These are phyloP conservation scores for Podospora bellae-mahoneyi DNA, from an alignment of 495 filamentous ascomycete genomes.

Conservation along the genomic window DNA sequence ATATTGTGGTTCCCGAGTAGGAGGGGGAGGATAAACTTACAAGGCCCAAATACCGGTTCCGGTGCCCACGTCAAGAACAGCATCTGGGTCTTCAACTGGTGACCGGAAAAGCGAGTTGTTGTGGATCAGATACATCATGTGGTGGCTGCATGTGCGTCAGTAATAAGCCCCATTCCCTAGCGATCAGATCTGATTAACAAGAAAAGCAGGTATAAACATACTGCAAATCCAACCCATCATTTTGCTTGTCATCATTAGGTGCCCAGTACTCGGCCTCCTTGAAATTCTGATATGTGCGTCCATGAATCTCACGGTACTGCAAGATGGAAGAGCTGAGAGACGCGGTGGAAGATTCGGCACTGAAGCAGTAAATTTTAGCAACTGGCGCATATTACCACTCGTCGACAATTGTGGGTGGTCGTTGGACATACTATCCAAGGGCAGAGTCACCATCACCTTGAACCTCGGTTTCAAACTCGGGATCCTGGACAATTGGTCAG, in stretches of 20 bases:
- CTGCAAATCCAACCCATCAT: neutral
- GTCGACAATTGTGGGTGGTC: neutral
- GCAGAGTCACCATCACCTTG: neutral
- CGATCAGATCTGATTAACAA: no score
- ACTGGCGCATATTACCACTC: neutral
- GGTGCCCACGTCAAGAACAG: slow-evolving; percentile 63
- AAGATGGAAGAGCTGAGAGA: neutral
- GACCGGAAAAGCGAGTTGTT: neutral
- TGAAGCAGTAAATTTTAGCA: neutral
- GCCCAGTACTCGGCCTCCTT: neutral
- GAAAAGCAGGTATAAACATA: neutral
- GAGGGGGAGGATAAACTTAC: neutral
- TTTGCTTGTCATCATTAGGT: neutral
- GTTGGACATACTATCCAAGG: neutral
- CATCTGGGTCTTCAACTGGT: neutral
- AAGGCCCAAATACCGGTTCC: slow-evolving; percentile 40
- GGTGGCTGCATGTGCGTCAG: neutral
- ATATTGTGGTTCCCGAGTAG: neutral
- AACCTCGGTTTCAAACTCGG: neutral
- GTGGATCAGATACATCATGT: neutral
- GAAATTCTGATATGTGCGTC: neutral
- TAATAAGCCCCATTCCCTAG: neutral
- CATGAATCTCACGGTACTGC: slow-evolving; percentile 1
- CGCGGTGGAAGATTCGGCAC: neutral
- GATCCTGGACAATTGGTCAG: neutral